These are phyloP conservation scores for Curvularia sp. DNA, from an alignment of 2,329 filamentous ascomycete species.

Conservation along the genomic window DNA sequence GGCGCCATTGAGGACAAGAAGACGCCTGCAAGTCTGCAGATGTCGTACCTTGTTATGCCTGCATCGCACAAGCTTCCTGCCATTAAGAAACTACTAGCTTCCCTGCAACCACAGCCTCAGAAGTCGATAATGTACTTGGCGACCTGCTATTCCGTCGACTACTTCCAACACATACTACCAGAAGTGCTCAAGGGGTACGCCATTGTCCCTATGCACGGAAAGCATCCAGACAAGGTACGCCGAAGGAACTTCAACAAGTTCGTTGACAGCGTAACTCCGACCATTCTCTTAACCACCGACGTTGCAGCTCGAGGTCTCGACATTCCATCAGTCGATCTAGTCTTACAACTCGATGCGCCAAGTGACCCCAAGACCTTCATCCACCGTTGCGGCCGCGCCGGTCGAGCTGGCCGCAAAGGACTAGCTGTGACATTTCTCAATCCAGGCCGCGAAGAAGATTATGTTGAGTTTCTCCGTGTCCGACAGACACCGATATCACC, in stretches of 20 bases:
- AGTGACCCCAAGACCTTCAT: constrained; percentile 87
- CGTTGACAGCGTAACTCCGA: constrained; percentile 73
- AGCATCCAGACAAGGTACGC: constrained; percentile 85
- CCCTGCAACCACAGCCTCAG: constrained; percentile 75
- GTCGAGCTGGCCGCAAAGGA: constrained; percentile 72
- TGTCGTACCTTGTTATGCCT: constrained; percentile 80
- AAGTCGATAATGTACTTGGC: constrained; percentile 92
- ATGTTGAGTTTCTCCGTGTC: constrained; percentile 83
- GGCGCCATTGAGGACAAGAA: constrained; percentile 79
- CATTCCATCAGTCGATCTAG: constrained; percentile 88
- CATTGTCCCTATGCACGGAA: constrained; percentile 86
- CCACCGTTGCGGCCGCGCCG: constrained; percentile 69
- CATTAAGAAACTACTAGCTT: constrained; percentile 71
- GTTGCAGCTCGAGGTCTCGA: constrained; percentile 89
- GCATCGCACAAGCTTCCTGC: constrained; percentile 82
- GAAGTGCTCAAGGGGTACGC: constrained; percentile 72
- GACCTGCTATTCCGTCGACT: constrained; percentile 93
- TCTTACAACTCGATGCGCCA: constrained; percentile 84
- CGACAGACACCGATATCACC: constrained; percentile 82
- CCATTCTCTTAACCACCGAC: constrained; percentile 89
- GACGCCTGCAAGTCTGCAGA: constrained; percentile 90
- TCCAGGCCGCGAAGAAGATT: constrained; percentile 85
- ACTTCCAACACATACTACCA: constrained; percentile 83
- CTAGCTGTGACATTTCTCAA: constrained; percentile 86
- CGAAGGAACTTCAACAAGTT: constrained; percentile 88